A percentile compares a stretch with the other conserved stretches of the same genome.
phyloP scores from a whole-genome alignment of 176 grass and related monocot species.

The Urochloa ruziziensis region DNA sequence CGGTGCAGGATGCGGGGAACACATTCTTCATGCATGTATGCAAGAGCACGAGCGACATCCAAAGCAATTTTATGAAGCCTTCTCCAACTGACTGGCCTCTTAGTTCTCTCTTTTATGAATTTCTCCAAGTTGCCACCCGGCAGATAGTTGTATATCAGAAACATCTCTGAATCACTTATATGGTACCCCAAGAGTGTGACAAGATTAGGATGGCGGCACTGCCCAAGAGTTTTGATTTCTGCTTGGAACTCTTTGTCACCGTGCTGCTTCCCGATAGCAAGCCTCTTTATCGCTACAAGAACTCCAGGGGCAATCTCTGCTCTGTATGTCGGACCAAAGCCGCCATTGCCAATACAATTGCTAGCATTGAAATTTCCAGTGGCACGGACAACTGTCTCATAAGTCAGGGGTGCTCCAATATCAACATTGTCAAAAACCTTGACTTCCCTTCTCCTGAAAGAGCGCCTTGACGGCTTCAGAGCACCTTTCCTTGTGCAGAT shows the following conservation, averaged over 20 bases:
- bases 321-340: slow-evolving; percentile 84
- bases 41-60: slow-evolving; percentile 75
- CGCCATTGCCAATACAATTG: slow-evolving; percentile 84
- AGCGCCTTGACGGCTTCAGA: slow-evolving; percentile 3
- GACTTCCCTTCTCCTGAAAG: slow-evolving; percentile 56
- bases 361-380: slow-evolving; percentile 80
- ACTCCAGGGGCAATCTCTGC: slow-evolving; percentile 76
- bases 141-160: slow-evolving; percentile 94
- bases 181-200: slow-evolving; percentile 88
- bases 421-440: slow-evolving; percentile 63
- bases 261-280: slow-evolving; percentile 72
- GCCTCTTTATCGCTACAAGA: slow-evolving; percentile 90
- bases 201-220: slow-evolving; percentile 74
- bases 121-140: slow-evolving; percentile 82
- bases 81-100: slow-evolving; percentile 65
- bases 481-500: slow-evolving; percentile 58
- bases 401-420: slow-evolving; percentile 64
- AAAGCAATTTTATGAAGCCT: slow-evolving; percentile 91
- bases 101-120: slow-evolving; percentile 73
- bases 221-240: slow-evolving; percentile 73
- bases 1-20: slow-evolving; percentile 75
- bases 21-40: slow-evolving; percentile 70
- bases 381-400: slow-evolving; percentile 62
- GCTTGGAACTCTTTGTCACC: slow-evolving; percentile 76
- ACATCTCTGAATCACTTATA: slow-evolving; percentile 72